A percentile compares a stretch with the other conserved stretches of the same genome.
Conservation (phyloP, 306 rosid species). For the Lithocarpus polystachyus region DNA sequence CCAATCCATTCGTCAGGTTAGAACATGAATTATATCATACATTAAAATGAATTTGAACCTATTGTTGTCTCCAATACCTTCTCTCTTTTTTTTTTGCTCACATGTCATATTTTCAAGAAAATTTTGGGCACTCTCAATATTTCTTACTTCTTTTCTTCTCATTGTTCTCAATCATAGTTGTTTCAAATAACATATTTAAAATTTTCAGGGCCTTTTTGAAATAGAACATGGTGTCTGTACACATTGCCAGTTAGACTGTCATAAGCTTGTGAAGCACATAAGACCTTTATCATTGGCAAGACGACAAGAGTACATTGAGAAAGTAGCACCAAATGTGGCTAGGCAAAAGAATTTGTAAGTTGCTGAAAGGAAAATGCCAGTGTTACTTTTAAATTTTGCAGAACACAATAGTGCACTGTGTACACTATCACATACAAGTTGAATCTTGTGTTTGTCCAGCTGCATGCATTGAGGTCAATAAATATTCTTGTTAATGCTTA, state of each 20-base stretch:
- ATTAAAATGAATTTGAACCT: not conserved
- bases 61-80: not conserved
- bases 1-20: slow-evolving; percentile 77
- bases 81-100: slow-evolving; percentile 11
- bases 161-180: not conserved
- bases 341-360: slow-evolving; percentile 67
- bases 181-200: slow-evolving; percentile 13
- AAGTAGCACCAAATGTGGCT: slow-evolving; percentile 75
- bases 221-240: slow-evolving; percentile 86
- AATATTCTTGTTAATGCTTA: not conserved
- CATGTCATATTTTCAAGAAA: slow-evolving; percentile 3
- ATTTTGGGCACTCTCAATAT: slow-evolving; percentile 5
- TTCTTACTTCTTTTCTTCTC: not conserved
- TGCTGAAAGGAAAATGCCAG: slow-evolving; percentile 16
- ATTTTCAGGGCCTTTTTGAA: slow-evolving; percentile 81
- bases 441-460: not conserved
- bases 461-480: not conserved
- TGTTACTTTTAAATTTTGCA: not conserved
- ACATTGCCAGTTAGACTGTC: slow-evolving; percentile 81
- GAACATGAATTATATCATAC: slow-evolving; percentile 23
- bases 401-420: not conserved
- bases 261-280: slow-evolving; percentile 71
- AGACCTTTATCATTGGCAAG: slow-evolving; percentile 63
- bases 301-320: slow-evolving; percentile 66
- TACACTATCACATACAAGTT: not conserved